Conservation (phyloP, 768 basidiomycete genomes). For the Lactarius psammicola region DNA sequence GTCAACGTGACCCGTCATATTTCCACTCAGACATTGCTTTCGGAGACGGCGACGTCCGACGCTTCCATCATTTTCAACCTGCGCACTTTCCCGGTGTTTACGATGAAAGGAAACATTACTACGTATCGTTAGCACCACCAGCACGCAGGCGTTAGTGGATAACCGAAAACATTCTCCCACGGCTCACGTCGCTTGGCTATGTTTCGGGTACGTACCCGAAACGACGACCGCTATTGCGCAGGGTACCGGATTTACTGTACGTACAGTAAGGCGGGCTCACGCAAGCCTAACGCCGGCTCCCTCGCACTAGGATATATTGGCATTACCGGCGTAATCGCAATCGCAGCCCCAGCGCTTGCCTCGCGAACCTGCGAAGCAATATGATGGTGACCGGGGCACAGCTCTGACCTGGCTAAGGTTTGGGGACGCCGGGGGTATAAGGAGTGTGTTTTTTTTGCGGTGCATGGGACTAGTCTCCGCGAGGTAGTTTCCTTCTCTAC, state of each 20-base stretch:
- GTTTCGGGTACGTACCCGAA: constrained; percentile 73
- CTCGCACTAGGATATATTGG: constrained; percentile 69
- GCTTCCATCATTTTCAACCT: constrained; percentile 56
- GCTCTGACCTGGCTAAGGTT: constrained; percentile 67
- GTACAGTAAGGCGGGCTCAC: constrained; percentile 54
- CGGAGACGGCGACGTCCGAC: constrained; percentile 75
- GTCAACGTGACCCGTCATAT: not conserved
- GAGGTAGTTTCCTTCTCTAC: constrained; percentile 42
- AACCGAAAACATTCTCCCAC: constrained; percentile 77
- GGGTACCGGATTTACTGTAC: constrained; percentile 57
- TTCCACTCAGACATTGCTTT: constrained; percentile 63
- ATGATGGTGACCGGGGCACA: constrained; percentile 73
- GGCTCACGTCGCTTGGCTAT: constrained; percentile 71
- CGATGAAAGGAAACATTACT: constrained; percentile 56
- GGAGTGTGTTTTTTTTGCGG: constrained; percentile 72
- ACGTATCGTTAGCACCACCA: constrained; percentile 75
- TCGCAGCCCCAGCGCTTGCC: constrained; percentile 72
- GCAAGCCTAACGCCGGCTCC: constrained; percentile 54
- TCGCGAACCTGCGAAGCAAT: constrained; percentile 67
- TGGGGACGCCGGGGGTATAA: constrained; percentile 54
- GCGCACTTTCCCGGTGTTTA: constrained; percentile 61
- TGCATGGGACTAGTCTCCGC: constrained; percentile 80
- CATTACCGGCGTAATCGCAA: constrained; percentile 69
- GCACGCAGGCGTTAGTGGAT: constrained; percentile 77
- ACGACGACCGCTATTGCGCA: constrained; percentile 70